Base-by-base conservation (phyloP, 352 stramenopile genomes). In the Phytophthora chlamydospora region DNA sequence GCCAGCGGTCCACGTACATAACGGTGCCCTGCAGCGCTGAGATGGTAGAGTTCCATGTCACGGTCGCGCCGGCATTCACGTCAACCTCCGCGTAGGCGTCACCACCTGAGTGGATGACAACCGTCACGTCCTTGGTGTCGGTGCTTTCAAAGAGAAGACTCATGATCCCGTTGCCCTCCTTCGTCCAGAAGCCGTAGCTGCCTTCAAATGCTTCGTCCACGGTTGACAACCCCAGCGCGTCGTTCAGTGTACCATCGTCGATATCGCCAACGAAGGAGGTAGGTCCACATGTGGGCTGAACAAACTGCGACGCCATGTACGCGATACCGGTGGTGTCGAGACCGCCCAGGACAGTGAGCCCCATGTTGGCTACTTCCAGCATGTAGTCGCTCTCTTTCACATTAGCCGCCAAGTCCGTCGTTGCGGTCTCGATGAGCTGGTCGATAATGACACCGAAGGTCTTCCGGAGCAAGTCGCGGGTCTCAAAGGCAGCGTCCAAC, bases 301-400 rank as follows among this genome's bases (percentile, higher is more conserved):
- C 55, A 35, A 71, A 78, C 24, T 76, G 58, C 6, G 57, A 40
- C 2, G 19, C 58, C 70, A 78, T 64, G 6, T 62, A 56, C 1
- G 49, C 70, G 19, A 76, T 64, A 2, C 66, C 66, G 0, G 59
- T 77, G 7, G 71, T 40, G 27, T 80, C 67, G 9, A 80, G 63
- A 7, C 36, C 56, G 4, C 57, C 21, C 19, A 79, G 17, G 8
- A 79, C 62, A 6, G n/a, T 38, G 27, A 66, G 58, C 10, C 66
- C 71, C 21, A 76, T 56, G 21, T 76, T 59, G 2, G 67, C 52
- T 14, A 73, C 65, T 43, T 64, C 58, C 29, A 77, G 46, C 32
- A 62, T 61, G 45, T 78, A 77, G 32, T 71, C 38, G 14, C 27
- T 48, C 8, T 53, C 24, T 8, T 32, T 32, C 8, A 58, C 57